Evolutionary conservation across 305 asterid genomes (phyloP).

Genomic region (Fraxinus nigra): DNA sequence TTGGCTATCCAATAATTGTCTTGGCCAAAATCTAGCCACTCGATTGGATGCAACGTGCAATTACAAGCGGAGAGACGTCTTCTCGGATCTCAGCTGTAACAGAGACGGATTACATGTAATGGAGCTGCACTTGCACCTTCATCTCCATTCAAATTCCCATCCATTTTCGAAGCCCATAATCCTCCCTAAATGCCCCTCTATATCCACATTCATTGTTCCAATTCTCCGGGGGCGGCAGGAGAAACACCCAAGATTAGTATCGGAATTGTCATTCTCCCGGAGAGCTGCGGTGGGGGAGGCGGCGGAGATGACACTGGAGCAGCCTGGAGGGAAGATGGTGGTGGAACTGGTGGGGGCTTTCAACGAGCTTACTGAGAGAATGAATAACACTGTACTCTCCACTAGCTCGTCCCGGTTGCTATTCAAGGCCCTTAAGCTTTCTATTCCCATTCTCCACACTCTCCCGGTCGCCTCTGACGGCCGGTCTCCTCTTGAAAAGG

Average conservation of each 20-base stretch:
- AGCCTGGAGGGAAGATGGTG: slow-evolving; percentile 89
- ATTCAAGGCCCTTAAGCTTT: slow-evolving; percentile 70
- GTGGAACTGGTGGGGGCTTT: slow-evolving; percentile 87
- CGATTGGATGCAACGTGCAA: background rate
- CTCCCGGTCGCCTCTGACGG: slow-evolving; percentile 65
- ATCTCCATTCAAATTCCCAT: slow-evolving; percentile 5
- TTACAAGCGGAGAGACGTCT: background rate
- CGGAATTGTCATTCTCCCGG: slow-evolving; percentile 18
- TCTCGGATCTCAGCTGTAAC: background rate
- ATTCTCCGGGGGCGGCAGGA: background rate
- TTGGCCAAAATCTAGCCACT: background rate
- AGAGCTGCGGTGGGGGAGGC: background rate
- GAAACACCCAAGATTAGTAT: background rate
- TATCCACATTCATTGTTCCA: slow-evolving; percentile 1
- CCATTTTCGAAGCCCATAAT: slow-evolving; percentile 15
- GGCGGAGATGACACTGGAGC: slow-evolving; percentile 42
- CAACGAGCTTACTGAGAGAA: slow-evolving; percentile 79
- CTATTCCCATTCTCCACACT: slow-evolving; percentile 71
- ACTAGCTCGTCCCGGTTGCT: slow-evolving; percentile 66
- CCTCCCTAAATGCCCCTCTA: slow-evolving; percentile 14
- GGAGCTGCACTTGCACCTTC: slow-evolving; percentile 26
- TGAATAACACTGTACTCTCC: slow-evolving; percentile 40
- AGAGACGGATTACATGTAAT: background rate
- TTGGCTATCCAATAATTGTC: too few species aligned
- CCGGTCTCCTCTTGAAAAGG: slow-evolving; percentile 74